These are phyloP conservation scores for Lodderomyces theae DNA, from an alignment of 1,139 yeast species.

Conservation along the genomic window DNA sequence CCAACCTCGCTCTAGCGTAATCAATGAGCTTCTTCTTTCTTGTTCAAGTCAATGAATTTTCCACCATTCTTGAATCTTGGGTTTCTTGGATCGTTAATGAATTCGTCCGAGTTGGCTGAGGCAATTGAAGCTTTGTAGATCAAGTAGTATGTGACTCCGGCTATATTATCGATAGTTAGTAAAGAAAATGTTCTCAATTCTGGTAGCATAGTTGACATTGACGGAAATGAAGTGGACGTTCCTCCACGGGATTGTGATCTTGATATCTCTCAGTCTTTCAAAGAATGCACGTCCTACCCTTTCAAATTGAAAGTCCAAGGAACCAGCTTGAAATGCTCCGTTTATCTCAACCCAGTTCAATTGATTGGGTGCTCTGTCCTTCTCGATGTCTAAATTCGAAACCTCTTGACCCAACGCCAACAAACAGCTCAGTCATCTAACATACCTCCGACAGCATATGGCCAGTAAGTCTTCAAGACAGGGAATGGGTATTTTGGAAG, in stretches of 20 bases:
- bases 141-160: constrained; percentile 43
- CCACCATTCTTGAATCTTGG: constrained; percentile 53
- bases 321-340: too few relatives aligned
- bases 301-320: too few relatives aligned
- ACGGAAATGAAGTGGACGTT: too few relatives aligned
- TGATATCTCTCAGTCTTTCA: too few relatives aligned
- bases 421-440: too few relatives aligned
- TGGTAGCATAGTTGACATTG: too few relatives aligned
- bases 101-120: constrained; percentile 47
- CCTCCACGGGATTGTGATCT: too few relatives aligned
- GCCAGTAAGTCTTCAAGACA: constrained; percentile 48
- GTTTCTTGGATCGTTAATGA: constrained; percentile 54
- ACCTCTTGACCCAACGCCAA: too few relatives aligned
- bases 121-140: constrained; percentile 43
- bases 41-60: constrained; percentile 48
- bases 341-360: background rate
- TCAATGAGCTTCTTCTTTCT: constrained; percentile 13
- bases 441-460: constrained; percentile 53
- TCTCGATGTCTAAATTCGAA: too few relatives aligned
- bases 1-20: too few relatives aligned
- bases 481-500: constrained; percentile 43
- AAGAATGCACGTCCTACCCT: too few relatives aligned
- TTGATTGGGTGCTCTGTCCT: background rate
- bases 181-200: too few relatives aligned
- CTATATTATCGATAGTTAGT: constrained; percentile 28